A percentile compares a stretch with the other conserved stretches of the same genome.
Conservation (phyloP, 169 alveolate genomes). For the Babesia divergens region DNA sequence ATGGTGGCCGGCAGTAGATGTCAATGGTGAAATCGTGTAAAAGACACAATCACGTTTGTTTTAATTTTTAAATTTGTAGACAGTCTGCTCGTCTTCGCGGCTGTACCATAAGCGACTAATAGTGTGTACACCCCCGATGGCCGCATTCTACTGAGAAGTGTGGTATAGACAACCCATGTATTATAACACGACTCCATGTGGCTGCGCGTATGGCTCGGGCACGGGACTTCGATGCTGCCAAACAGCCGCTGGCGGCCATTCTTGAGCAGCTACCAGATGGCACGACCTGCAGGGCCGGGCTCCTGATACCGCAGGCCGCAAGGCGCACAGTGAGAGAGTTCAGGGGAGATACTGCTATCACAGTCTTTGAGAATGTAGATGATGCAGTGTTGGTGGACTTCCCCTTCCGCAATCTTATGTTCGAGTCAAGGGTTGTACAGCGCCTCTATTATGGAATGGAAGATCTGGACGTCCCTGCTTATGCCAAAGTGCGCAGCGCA, state of each 20-base stretch:
- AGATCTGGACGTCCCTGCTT: slow-evolving; percentile 1
- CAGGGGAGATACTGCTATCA: slow-evolving; percentile 14
- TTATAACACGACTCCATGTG: neutral
- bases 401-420: slow-evolving; percentile 51
- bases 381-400: slow-evolving; percentile 51
- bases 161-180: too few relatives aligned
- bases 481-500: slow-evolving; percentile 7
- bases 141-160: too few relatives aligned
- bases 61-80: too few relatives aligned
- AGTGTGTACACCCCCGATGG: too few relatives aligned
- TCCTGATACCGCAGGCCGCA: slow-evolving; percentile 42
- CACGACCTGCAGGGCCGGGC: slow-evolving; percentile 48
- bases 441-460: slow-evolving; percentile 59
- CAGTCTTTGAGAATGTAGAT: slow-evolving; percentile 10
- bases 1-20: too few relatives aligned
- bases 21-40: too few relatives aligned
- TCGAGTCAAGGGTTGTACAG: slow-evolving; percentile 58
- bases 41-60: too few relatives aligned
- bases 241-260: slow-evolving; percentile 40
- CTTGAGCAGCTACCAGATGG: slow-evolving; percentile 53
- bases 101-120: too few relatives aligned
- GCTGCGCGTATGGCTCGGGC: neutral
- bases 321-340: slow-evolving; percentile 48
- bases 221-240: neutral
- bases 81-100: too few relatives aligned